These are phyloP conservation scores for Sequoia sempervirens DNA, from an alignment of 75 land plant genomes.

Conservation along the genomic window DNA sequence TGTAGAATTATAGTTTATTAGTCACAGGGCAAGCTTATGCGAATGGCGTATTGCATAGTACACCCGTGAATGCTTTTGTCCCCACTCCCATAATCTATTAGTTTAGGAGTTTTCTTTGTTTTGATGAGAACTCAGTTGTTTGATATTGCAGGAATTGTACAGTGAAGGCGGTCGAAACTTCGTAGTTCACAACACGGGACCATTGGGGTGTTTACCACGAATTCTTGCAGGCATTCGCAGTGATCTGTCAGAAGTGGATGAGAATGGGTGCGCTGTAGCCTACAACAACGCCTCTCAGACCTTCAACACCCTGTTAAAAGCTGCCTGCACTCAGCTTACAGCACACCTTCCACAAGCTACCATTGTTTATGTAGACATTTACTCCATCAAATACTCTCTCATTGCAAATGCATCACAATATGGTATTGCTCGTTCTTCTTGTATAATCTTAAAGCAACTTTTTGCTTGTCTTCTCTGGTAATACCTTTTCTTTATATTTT, in stretches of 20 bases:
- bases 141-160: conserved; percentile 40
- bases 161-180: conserved; percentile 52
- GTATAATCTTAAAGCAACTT: background rate
- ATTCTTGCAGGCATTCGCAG: conserved; percentile 31
- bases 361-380: conserved; percentile 60
- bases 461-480: background rate
- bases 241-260: conserved; percentile 36
- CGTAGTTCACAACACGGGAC: conserved; percentile 62
- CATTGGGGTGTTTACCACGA: conserved; percentile 74
- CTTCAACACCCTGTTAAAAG: conserved; percentile 40
- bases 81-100: background rate
- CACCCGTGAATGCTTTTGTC: background rate
- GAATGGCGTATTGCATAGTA: background rate
- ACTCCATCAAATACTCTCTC: conserved; percentile 64
- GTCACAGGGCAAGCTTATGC: background rate
- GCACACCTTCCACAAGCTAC: conserved; percentile 30
- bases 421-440: conserved; percentile 24
- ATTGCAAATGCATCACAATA: conserved; percentile 47
- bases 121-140: background rate
- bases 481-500: background rate
- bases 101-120: background rate
- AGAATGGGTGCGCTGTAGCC: conserved; percentile 44
- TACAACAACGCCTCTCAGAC: conserved; percentile 42
- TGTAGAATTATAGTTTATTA: background rate
- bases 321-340: conserved; percentile 27